A percentile compares a stretch with the other conserved stretches of the same genome.
Evolutionary conservation across 1,284 basidiomycete genomes (phyloP).

Genomic region (Microbotryum intermedium): DNA sequence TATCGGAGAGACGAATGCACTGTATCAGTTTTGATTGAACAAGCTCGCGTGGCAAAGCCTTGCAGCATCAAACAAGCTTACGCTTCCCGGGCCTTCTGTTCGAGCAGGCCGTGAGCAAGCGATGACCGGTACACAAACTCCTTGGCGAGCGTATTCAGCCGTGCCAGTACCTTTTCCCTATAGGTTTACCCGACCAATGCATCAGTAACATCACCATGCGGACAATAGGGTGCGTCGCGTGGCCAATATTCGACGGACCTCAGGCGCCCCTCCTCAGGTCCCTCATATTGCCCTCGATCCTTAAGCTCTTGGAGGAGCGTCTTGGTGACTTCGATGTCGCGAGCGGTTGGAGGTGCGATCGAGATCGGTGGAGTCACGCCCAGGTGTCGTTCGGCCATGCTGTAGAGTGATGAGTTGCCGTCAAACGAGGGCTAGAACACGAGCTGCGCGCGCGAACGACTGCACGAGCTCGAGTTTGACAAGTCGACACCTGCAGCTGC

Average conservation of each 20-base stretch:
- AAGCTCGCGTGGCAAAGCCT: not conserved
- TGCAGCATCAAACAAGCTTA: slow-evolving; percentile 1
- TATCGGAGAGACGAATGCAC: slow-evolving; percentile 45
- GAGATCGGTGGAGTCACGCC: slow-evolving; percentile 82
- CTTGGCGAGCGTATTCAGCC: slow-evolving; percentile 81
- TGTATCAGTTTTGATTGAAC: not conserved
- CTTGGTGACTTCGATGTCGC: slow-evolving; percentile 64
- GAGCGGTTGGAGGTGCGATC: slow-evolving; percentile 60
- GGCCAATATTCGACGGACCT: slow-evolving; percentile 54
- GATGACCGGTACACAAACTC: slow-evolving; percentile 85
- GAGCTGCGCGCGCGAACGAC: no score
- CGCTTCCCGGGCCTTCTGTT: slow-evolving; percentile 27
- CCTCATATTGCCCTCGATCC: slow-evolving; percentile 80
- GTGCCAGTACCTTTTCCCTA: slow-evolving; percentile 88
- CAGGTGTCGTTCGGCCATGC: slow-evolving; percentile 11
- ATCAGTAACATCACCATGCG: not conserved
- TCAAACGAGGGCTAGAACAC: no score
- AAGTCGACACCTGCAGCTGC: no score
- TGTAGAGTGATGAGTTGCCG: no score
- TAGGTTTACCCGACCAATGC: not conserved
- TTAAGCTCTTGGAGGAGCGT: slow-evolving; percentile 83
- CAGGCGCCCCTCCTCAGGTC: slow-evolving; percentile 74
- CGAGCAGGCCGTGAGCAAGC: slow-evolving; percentile 41
- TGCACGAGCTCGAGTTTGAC: no score
- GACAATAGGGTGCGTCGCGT: not conserved